Evolutionary conservation across 1,284 basidiomycete genomes (phyloP).

Genomic region (Trichosporon inkin): DNA sequence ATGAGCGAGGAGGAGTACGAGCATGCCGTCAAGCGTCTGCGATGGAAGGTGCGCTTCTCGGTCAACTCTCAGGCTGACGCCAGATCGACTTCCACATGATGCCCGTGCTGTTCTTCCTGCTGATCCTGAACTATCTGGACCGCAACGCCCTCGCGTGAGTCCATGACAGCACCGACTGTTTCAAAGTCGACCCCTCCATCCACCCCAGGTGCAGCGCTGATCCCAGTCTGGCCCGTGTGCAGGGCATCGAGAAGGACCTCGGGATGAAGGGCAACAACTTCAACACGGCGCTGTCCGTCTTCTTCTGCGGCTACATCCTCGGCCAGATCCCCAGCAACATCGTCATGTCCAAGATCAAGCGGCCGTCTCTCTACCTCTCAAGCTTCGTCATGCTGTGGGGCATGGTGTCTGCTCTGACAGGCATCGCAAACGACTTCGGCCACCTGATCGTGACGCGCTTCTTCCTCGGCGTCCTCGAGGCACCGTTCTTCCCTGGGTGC

Average conservation of each 20-base stretch:
- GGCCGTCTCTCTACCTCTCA: constrained; percentile 21
- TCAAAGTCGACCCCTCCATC: no score
- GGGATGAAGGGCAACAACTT: constrained; percentile 32
- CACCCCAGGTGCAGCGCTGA: not conserved
- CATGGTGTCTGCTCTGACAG: constrained; percentile 14
- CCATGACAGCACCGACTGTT: not conserved
- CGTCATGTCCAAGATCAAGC: constrained; percentile 19
- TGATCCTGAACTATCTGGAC: constrained; percentile 44
- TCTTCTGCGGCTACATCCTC: constrained; percentile 46
- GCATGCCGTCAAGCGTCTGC: not conserved
- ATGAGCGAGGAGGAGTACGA: constrained; percentile 1
- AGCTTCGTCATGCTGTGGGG: constrained; percentile 23
- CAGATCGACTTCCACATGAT: constrained; percentile 29
- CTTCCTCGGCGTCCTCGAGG: constrained; percentile 36
- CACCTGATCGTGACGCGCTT: constrained; percentile 28
- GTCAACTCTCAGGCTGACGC: not conserved
- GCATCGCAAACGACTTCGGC: constrained; percentile 16
- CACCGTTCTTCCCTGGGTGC: constrained; percentile 36
- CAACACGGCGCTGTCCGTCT: constrained; percentile 42
- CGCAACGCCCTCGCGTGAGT: constrained; percentile 38
- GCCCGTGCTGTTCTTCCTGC: constrained; percentile 32
- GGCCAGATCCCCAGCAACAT: constrained; percentile 44
- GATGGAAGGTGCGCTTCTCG: not conserved
- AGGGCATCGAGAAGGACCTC: constrained; percentile 33
- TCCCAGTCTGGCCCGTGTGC: constrained; percentile 19